Percentiles rank a stretch among this genome's conserved stretches.
These are phyloP conservation scores for Laguncularia racemosa DNA, from an alignment of 345 rosid species.

Conservation along the genomic window DNA sequence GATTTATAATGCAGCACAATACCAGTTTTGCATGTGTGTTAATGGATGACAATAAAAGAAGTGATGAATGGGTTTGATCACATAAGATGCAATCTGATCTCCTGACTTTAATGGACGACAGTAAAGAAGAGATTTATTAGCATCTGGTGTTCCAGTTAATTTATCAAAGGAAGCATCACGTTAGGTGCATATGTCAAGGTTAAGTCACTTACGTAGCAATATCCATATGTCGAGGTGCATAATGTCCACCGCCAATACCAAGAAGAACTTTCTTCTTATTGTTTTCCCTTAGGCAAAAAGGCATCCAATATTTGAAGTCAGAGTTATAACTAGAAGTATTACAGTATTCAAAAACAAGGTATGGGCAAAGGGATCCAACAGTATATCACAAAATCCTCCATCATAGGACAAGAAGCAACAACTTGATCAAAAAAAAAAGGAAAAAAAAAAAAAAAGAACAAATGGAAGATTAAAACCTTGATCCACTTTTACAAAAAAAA, in stretches of 20 bases:
- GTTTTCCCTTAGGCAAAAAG: slow-evolving; percentile 32
- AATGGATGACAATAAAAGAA: too few relatives aligned
- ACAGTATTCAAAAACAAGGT: not conserved
- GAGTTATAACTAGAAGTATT: not conserved
- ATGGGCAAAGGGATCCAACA: not conserved
- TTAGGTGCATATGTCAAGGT: not conserved
- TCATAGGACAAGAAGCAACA: too few relatives aligned
- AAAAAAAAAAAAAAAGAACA: not conserved
- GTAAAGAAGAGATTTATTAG: not conserved
- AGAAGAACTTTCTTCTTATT: slow-evolving; percentile 60
- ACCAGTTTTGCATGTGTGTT: too few relatives aligned
- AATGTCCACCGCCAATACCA: slow-evolving; percentile 93
- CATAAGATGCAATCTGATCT: too few relatives aligned
- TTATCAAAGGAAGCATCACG: not conserved
- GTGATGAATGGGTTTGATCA: too few relatives aligned
- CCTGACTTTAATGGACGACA: too few relatives aligned
- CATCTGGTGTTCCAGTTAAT: not conserved
- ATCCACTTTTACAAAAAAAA: too few relatives aligned
- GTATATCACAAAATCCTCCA: too few relatives aligned
- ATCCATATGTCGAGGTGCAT: slow-evolving; percentile 92
- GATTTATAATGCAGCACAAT: too few relatives aligned
- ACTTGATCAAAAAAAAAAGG: not conserved
- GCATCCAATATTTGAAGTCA: not conserved
- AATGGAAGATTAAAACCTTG: too few relatives aligned
- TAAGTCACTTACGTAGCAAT: slow-evolving; percentile 51